Conservation (phyloP, 345 rosid genomes). For the Diplotaxis tenuifolia region DNA sequence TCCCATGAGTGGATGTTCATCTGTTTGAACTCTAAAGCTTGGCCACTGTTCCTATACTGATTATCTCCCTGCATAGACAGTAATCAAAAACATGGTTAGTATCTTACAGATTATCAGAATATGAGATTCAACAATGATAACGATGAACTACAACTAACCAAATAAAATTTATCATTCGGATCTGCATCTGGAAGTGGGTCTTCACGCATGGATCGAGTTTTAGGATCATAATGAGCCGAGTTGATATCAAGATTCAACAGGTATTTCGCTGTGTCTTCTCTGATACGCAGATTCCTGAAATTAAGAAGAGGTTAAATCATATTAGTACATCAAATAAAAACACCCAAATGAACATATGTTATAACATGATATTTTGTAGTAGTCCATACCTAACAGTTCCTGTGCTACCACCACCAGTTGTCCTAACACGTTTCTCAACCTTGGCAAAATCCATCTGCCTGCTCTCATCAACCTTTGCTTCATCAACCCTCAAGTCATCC, state of each 20-base stretch:
- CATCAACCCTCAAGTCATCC: slow-evolving; percentile 54
- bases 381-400: slow-evolving; percentile 1
- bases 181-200: slow-evolving; percentile 81
- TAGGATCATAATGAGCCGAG: slow-evolving; percentile 77
- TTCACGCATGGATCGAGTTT: slow-evolving; percentile 76
- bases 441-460: neutral
- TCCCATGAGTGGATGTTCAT: slow-evolving; percentile 38
- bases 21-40: slow-evolving; percentile 66
- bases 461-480: neutral
- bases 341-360: neutral
- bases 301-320: neutral
- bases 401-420: neutral
- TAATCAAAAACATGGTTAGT: neutral
- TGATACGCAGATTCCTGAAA: slow-evolving; percentile 65
- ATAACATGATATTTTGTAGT: neutral
- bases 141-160: slow-evolving; percentile 34
- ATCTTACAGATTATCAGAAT: neutral
- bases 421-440: neutral
- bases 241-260: slow-evolving; percentile 72
- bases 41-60: slow-evolving; percentile 71
- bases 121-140: neutral
- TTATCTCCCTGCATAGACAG: slow-evolving; percentile 56
- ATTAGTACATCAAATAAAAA: slow-evolving; percentile 6
- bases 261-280: slow-evolving; percentile 80
- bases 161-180: slow-evolving; percentile 69